Percentiles rank a stretch among this genome's conserved stretches.
Conservation (phyloP, 129 eudicot genomes). For the Glebionis coronaria region DNA sequence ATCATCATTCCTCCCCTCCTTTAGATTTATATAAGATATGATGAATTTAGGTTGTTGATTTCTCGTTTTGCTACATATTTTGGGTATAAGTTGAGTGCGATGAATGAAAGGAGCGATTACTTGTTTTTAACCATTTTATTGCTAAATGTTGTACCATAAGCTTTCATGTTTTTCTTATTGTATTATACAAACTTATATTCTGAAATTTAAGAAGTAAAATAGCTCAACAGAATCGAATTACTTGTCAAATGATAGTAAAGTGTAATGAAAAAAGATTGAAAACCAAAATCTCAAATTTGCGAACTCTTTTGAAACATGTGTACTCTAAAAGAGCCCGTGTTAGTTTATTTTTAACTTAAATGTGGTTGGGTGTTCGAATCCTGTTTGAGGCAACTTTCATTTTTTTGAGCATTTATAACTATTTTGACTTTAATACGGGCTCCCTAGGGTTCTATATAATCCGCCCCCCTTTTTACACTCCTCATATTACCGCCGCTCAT, state of each 20-base stretch:
- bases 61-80: conserved; percentile 1
- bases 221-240: neutral
- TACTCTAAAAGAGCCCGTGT: neutral
- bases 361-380: conserved; percentile 17
- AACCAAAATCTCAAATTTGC: neutral
- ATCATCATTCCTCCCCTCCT: neutral
- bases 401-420: conserved; percentile 8
- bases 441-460: conserved; percentile 20
- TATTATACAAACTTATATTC: neutral
- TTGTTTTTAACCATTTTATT: conserved; percentile 7
- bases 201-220: conserved; percentile 2
- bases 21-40: conserved; percentile 2
- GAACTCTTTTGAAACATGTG: neutral
- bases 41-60: conserved; percentile 15
- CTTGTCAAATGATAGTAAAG: neutral
- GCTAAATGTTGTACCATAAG: conserved; percentile 15
- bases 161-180: neutral
- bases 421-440: conserved; percentile 7
- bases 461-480: conserved; percentile 13
- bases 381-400: neutral
- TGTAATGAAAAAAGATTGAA: neutral
- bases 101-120: conserved; percentile 10
- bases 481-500: neutral
- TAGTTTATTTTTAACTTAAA: neutral
- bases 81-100: conserved; percentile 9